Conservation (phyloP, 1,284 basidiomycete genomes). For the Peniophora sp. region DNA sequence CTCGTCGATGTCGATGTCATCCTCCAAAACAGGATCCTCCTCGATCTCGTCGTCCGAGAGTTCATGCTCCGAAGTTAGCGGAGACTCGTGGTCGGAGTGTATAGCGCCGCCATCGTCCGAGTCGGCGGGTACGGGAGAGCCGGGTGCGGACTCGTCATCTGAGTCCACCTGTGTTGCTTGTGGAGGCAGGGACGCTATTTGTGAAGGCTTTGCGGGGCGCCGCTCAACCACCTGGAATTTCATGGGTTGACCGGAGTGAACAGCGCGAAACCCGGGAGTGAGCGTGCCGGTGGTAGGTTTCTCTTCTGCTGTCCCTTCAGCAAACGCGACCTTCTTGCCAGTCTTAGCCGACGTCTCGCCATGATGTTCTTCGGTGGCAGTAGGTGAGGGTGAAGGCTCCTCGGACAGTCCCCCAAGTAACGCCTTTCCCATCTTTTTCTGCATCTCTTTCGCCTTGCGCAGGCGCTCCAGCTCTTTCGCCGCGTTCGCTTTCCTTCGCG, state of each 20-base stretch:
- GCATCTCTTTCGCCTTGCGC: slow-evolving; percentile 50
- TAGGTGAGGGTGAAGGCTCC: background rate
- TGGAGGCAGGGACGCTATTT: slow-evolving; percentile 4
- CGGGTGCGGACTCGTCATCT: slow-evolving; percentile 39
- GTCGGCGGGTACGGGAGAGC: slow-evolving; percentile 25
- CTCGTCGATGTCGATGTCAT: slow-evolving; percentile 48
- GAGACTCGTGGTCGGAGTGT: slow-evolving; percentile 11
- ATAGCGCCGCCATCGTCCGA: slow-evolving; percentile 40
- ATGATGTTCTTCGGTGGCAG: slow-evolving; percentile 26
- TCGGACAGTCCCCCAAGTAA: slow-evolving; percentile 41
- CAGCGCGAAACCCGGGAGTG: slow-evolving; percentile 25
- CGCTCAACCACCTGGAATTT: slow-evolving; percentile 65
- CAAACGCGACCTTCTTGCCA: slow-evolving; percentile 58
- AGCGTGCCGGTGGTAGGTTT: slow-evolving; percentile 11
- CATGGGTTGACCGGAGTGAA: slow-evolving; percentile 44
- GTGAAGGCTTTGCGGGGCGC: slow-evolving; percentile 22
- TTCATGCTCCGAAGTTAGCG: background rate
- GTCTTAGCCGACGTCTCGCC: slow-evolving; percentile 11
- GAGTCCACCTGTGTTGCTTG: slow-evolving; percentile 27
- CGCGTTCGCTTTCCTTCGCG: slow-evolving; percentile 42
- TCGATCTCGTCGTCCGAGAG: slow-evolving; percentile 15
- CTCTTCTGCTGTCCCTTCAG: slow-evolving; percentile 21
- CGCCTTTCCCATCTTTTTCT: slow-evolving; percentile 71
- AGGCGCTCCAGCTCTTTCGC: slow-evolving; percentile 44
- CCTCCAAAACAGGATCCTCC: slow-evolving; percentile 26